Evolutionary conservation across 495 filamentous ascomycete species (phyloP), one percentile per base, ranked within the genome.

Genomic region (Tuber borchii): DNA sequence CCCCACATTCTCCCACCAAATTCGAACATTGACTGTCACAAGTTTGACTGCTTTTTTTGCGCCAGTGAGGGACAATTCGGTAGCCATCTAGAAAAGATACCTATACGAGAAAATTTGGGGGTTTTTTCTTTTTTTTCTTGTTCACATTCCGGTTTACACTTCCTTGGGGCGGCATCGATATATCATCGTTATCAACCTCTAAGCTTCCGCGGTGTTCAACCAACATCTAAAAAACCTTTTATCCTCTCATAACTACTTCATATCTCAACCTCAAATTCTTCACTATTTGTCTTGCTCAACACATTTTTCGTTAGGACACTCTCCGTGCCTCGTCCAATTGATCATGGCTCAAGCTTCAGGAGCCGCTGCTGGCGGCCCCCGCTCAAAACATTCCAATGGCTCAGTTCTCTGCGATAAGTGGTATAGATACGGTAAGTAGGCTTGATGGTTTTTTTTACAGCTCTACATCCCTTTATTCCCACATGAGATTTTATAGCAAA

Each of bases 381-480:
- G 56, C 17, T 65, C 56, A 31, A 31, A 16, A 31, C 56, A 65
- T 65, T 0, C n/a, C 4, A 79, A 79, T 72, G 78, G 78, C 40
- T 79, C 78, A 65, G 22, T 73, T 12, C 39, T 79, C 8, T 79
- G 78, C 61, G 73, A 79, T 20, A 79, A n/a, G 48, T 74, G 46
- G 34, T 39, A 78, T 42, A 51, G 46, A 26, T n/a, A 75, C 37
- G 72, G 77, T 79, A 72, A 79, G 69, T 7, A 39, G 34, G 46
- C 31, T 16, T 72, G 34, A 69, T 34, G 26, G 37, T 39, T 43
- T 71, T 71, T 17, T n/a, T 31, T 69, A 17, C 26, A 37, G 51
- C 56, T 14, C 56, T n/a, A 65, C 10, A 26, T 65, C 56, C 56
- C 56, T 65, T 65, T n/a, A 16, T 31, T 16, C 26, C n/a, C 56